Percentiles rank a stretch among this genome's conserved stretches.
Evolutionary conservation across 1,284 basidiomycete species (phyloP).

Genomic region (Sporisorium iseilematis-ciliati): DNA sequence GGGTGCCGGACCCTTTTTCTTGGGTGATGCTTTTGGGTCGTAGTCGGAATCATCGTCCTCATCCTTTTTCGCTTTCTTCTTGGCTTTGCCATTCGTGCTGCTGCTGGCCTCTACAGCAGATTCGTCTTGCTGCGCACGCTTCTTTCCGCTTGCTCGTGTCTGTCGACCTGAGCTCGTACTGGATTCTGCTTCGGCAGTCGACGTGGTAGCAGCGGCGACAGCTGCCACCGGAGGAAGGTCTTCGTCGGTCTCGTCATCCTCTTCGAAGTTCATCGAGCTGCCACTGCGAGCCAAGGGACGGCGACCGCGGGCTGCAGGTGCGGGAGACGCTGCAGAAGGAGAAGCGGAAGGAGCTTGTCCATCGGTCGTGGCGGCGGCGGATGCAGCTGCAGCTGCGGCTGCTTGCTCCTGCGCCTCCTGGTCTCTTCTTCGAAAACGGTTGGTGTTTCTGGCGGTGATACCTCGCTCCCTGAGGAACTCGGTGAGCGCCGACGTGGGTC

Average conservation of each 20-base stretch:
- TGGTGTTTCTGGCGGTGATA: conserved; percentile 79
- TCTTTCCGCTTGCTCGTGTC: conserved; percentile 46
- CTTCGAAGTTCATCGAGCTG: conserved; percentile 71
- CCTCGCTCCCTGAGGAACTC: conserved; percentile 87
- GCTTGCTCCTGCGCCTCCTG: conserved; percentile 67
- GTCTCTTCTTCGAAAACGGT: conserved; percentile 68
- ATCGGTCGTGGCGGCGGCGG: conserved; percentile 9
- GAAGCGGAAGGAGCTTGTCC: conserved; percentile 39
- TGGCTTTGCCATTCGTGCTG: conserved; percentile 73
- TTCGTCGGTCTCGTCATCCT: conserved; percentile 79
- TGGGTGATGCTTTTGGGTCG: conserved; percentile 72
- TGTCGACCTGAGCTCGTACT: conserved; percentile 69
- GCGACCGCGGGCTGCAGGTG: conserved; percentile 14
- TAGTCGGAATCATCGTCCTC: conserved; percentile 68
- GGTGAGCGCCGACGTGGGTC: conserved; percentile 90
- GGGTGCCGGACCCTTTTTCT: conserved; percentile 74
- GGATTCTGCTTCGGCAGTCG: conserved; percentile 34
- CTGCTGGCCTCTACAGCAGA: conserved; percentile 69
- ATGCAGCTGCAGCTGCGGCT: conserved; percentile 70
- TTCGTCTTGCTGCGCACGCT: conserved; percentile 25
- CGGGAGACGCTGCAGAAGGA: conserved; percentile 16
- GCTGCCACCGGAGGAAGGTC: conserved; percentile 71
- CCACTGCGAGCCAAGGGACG: conserved; percentile 29
- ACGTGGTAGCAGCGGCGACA: conserved; percentile 7
- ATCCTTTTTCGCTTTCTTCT: conserved; percentile 38